Base-by-base conservation (phyloP, 148 eudicot species). In the Polygonum aviculare region DNA sequence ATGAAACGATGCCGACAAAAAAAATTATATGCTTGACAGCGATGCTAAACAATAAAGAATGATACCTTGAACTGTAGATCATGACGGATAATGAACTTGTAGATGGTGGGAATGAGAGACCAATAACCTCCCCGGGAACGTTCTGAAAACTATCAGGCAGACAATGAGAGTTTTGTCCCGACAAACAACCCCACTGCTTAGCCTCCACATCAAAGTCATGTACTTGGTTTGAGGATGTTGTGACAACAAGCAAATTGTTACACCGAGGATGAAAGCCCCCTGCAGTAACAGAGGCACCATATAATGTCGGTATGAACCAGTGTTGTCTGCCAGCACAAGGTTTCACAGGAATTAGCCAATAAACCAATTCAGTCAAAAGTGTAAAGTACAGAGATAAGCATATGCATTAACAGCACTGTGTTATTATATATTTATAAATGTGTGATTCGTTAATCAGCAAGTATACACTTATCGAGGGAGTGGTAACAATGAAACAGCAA, bases 71-170 rank as follows among this genome's bases (percentile, higher is more conserved):
- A 85, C 97, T 91, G 74, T 95, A 95, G 72, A 88, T 82, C 50
- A 92, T 80, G 57, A 90, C 88, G 16, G 94, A 82, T 47, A 91
- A 84, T 8, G 93, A 84, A 76, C 76, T 77, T 35, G 87, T 78
- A 75, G 96, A 89, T 72, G 94, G 91, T 49, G 90, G 90, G 86
- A 90, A 95, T 14, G 99, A 86, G 65, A 95, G 88, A 59, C 99
- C 99, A 75, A 91, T 90, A 52, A 95, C 97, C 84, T 91, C 99
- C 57, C 99, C 99, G 8, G 99, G 97, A 79, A 92, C 89, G 67
- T 95, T 91, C 78, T 83, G 96, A 69, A 88, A 95, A 63, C 87
- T 87, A 62, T 80, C 79, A 1, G 98, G 98, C 76, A 94, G 74
- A 75, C 82, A 69, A 73, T 84, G 88, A 31, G 96, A 87, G 76